A percentile compares a stretch with the other conserved stretches of the same genome.
These are phyloP conservation scores for Scheffersomyces coipomensis DNA, from an alignment of 805 yeast species.

Conservation along the genomic window DNA sequence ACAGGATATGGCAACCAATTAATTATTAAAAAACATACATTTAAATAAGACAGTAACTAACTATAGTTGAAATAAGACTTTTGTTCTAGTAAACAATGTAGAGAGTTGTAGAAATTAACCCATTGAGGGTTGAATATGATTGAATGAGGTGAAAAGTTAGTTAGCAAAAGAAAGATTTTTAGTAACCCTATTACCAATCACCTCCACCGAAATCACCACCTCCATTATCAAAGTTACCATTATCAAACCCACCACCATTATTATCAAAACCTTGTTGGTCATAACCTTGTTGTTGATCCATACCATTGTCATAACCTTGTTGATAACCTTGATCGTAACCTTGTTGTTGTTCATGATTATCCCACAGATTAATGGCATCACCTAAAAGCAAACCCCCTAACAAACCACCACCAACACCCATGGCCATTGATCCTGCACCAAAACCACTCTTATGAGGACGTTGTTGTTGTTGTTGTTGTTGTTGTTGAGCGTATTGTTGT, in stretches of 20 bases:
- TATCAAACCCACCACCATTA: conserved; percentile 11
- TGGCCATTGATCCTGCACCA: conserved; percentile 46
- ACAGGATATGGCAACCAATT: no score
- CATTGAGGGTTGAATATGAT: no score
- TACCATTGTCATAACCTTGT: conserved; percentile 27
- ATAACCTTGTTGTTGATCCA: conserved; percentile 17
- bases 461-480: conserved; percentile 12
- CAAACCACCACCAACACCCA: conserved; percentile 53
- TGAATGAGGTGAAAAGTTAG: no score
- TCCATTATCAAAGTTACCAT: conserved; percentile 24
- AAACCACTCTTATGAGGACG: conserved; percentile 42
- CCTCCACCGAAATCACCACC: conserved; percentile 23
- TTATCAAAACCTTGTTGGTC: conserved; percentile 16
- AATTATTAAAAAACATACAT: no score
- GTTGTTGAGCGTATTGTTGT: conserved; percentile 8
- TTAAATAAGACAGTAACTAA: no score
- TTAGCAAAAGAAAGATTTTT: no score
- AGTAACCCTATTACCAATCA: no score
- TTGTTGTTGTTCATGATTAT: conserved; percentile 22
- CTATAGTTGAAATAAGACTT: no score
- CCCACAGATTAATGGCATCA: conserved; percentile 35
- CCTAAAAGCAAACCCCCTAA: conserved; percentile 59
- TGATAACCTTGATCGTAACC: conserved; percentile 35
- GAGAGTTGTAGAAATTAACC: no score
- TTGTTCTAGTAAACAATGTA: no score